A percentile compares a stretch with the other conserved stretches of the same genome.
phyloP scores from a whole-genome alignment of 1,139 yeast species.

The Scheffersomyces illinoinensis region DNA sequence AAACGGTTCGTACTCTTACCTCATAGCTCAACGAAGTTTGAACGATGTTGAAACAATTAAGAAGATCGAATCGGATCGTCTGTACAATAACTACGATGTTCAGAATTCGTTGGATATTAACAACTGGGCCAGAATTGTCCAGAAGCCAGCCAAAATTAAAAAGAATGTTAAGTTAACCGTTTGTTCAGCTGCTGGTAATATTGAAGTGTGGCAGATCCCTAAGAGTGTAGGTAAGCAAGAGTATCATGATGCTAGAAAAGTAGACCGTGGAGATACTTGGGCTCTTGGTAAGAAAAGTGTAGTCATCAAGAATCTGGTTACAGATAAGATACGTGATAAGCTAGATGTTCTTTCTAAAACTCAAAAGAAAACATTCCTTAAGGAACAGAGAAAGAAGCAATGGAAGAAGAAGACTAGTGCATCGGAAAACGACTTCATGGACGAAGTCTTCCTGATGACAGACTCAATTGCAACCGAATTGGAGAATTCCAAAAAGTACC shows the following conservation, averaged over 20 bases:
- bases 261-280: slow-evolving; percentile 88
- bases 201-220: slow-evolving; percentile 88
- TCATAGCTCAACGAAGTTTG: slow-evolving; percentile 64
- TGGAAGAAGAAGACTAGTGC: slow-evolving; percentile 41
- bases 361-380: slow-evolving; percentile 42
- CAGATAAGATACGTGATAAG: slow-evolving; percentile 33
- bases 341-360: slow-evolving; percentile 40
- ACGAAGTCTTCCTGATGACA: slow-evolving; percentile 32
- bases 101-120: slow-evolving; percentile 29
- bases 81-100: slow-evolving; percentile 21
- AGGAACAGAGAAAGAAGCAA: slow-evolving; percentile 42
- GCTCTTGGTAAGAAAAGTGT: slow-evolving; percentile 73
- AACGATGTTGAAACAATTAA: slow-evolving; percentile 35
- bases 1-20: slow-evolving; percentile 71
- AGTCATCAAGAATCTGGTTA: slow-evolving; percentile 33
- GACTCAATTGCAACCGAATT: slow-evolving; percentile 39
- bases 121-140: slow-evolving; percentile 74
- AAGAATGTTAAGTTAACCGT: slow-evolving; percentile 81
- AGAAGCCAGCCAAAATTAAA: slow-evolving; percentile 73
- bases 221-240: slow-evolving; percentile 72
- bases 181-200: slow-evolving; percentile 74
- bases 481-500: slow-evolving; percentile 36
- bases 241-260: slow-evolving; percentile 90
- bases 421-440: slow-evolving; percentile 33
- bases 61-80: slow-evolving; percentile 36